These are phyloP conservation scores for Nakazawaea wyomingensis DNA, from an alignment of 805 yeast species.

Conservation along the genomic window DNA sequence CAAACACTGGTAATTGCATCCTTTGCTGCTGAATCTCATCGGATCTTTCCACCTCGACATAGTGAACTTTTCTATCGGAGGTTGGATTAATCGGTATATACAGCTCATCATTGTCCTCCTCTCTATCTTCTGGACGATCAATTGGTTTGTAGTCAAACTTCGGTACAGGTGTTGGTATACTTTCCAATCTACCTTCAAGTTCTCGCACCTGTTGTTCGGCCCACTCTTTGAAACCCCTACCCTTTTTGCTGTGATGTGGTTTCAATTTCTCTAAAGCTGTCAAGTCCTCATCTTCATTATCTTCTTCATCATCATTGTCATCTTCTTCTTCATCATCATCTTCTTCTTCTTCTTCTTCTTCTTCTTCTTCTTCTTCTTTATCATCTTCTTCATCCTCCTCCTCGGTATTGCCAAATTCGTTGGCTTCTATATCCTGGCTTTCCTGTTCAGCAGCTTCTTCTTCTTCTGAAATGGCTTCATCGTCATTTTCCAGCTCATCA, in stretches of 20 bases:
- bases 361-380: conserved; percentile 21
- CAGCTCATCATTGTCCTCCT: conserved; percentile 59
- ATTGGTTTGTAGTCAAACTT: conserved; percentile 54
- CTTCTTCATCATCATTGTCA: conserved; percentile 28
- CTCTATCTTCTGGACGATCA: conserved; percentile 65
- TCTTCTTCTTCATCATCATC: conserved; percentile 26
- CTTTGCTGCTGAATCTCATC: conserved; percentile 64
- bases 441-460: conserved; percentile 8
- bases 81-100: conserved; percentile 53
- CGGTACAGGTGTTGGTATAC: conserved; percentile 40
- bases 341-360: conserved; percentile 27
- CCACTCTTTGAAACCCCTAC: conserved; percentile 80
- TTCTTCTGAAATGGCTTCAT: conserved; percentile 10
- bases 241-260: conserved; percentile 43
- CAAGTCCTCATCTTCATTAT: conserved; percentile 28
- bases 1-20: conserved; percentile 76
- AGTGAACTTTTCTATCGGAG: conserved; percentile 54
- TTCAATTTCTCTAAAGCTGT: conserved; percentile 26
- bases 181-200: conserved; percentile 53
- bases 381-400: conserved; percentile 21
- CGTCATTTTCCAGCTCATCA: too few relatives aligned
- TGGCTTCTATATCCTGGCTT: conserved; percentile 15
- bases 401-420: conserved; percentile 21
- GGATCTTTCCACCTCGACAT: conserved; percentile 61
- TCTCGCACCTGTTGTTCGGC: conserved; percentile 69